Conservation (phyloP, 192 early-diverging fungal genomes). For the Podila epicladia region DNA sequence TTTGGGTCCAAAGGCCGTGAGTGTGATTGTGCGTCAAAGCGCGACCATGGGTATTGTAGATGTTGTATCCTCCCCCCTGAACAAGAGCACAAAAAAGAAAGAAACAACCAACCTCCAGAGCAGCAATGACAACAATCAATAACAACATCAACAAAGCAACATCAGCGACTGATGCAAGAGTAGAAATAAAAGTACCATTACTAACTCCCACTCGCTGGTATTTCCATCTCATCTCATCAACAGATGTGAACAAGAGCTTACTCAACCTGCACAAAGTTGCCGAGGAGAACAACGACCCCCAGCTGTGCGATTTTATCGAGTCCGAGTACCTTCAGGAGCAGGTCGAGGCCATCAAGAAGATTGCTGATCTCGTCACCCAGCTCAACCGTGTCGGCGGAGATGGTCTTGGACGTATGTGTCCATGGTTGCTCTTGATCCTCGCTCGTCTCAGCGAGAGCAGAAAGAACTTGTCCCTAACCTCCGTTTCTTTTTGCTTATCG, state of each 20-base stretch:
- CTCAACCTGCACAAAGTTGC: slow-evolving; percentile 63
- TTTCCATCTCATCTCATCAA: background rate
- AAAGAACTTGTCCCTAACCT: background rate
- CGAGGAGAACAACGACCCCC: slow-evolving; percentile 63
- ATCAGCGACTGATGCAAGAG: too few relatives aligned
- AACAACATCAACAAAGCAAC: too few relatives aligned
- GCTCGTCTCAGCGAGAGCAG: background rate
- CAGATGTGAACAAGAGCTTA: slow-evolving; percentile 66
- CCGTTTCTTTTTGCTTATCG: background rate
- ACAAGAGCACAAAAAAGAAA: too few relatives aligned
- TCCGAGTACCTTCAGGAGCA: slow-evolving; percentile 60
- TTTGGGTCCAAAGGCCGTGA: too few relatives aligned
- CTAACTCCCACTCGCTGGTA: background rate
- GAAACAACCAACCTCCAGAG: too few relatives aligned
- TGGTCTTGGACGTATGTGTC: slow-evolving; percentile 44
- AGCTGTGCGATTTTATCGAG: slow-evolving; percentile 66
- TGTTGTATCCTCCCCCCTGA: too few relatives aligned
- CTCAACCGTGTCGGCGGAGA: slow-evolving; percentile 65
- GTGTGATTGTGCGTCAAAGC: too few relatives aligned
- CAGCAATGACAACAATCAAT: too few relatives aligned
- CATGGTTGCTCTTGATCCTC: background rate
- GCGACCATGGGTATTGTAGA: too few relatives aligned
- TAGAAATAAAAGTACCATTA: background rate
- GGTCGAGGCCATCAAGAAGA: slow-evolving; percentile 63
- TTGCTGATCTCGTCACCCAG: slow-evolving; percentile 64